Conservation (phyloP, 2,329 filamentous ascomycete genomes). For the Colletotrichum agaves region DNA sequence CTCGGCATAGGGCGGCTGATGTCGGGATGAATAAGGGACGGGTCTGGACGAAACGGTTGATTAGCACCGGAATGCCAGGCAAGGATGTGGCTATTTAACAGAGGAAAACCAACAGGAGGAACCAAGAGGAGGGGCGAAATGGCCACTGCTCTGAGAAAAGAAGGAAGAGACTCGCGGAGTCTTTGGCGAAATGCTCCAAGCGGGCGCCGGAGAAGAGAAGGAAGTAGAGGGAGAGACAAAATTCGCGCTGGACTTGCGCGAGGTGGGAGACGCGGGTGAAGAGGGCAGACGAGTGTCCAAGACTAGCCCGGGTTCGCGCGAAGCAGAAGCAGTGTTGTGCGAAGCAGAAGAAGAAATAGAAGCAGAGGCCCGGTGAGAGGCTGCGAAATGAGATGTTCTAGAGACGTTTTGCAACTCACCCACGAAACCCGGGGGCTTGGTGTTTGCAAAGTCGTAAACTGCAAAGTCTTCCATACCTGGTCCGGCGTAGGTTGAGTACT, state of each 20-base stretch:
- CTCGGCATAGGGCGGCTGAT: conserved; percentile 61
- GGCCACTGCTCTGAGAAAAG: conserved; percentile 64
- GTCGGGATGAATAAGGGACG: conserved; percentile 66
- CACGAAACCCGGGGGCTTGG: conserved; percentile 62
- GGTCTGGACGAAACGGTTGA: conserved; percentile 56
- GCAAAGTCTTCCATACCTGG: conserved; percentile 62
- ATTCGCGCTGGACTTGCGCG: conserved; percentile 44
- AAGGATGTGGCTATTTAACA: conserved; percentile 42
- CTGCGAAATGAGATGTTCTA: conserved; percentile 40
- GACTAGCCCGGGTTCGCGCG: conserved; percentile 41
- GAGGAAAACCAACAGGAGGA: conserved; percentile 64
- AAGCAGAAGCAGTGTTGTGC: conserved; percentile 39
- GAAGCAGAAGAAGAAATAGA: conserved; percentile 41
- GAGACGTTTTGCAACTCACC: conserved; percentile 62
- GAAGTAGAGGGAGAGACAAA: conserved; percentile 48
- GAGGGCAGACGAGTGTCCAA: conserved; percentile 44
- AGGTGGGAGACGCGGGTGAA: conserved; percentile 43
- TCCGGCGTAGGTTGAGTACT: conserved; percentile 65
- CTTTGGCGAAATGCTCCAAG: conserved; percentile 45
- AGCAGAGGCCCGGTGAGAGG: conserved; percentile 41
- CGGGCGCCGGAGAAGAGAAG: conserved; percentile 45
- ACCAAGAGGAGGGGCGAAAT: conserved; percentile 62
- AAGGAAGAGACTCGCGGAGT: conserved; percentile 53
- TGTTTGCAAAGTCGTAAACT: conserved; percentile 58
- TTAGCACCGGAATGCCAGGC: conserved; percentile 46